These are phyloP conservation scores for Knufia petricola DNA, from an alignment of 2,329 filamentous ascomycete genomes.

Conservation along the genomic window DNA sequence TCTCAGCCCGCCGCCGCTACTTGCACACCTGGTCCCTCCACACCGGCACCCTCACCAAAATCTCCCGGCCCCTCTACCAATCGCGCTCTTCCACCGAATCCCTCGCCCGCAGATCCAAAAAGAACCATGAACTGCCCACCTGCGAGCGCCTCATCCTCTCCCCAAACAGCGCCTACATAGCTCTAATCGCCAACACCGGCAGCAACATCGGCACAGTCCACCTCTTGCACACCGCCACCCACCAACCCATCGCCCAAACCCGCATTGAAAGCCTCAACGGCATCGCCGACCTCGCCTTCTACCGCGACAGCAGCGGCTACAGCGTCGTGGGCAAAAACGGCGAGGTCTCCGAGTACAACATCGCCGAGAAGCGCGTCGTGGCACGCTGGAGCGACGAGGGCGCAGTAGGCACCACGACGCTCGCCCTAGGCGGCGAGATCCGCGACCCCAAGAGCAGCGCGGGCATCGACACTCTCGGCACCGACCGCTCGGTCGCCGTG, in stretches of 20 bases:
- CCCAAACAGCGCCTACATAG: slow-evolving; percentile 79
- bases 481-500: slow-evolving; percentile 79
- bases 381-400: slow-evolving; percentile 86
- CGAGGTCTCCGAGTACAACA: slow-evolving; percentile 80
- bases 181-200: slow-evolving; percentile 64
- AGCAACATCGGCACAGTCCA: slow-evolving; percentile 88
- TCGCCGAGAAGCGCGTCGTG: slow-evolving; percentile 58
- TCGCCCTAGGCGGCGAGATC: slow-evolving; percentile 57
- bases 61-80: slow-evolving; percentile 59
- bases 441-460: slow-evolving; percentile 24
- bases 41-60: slow-evolving; percentile 72
- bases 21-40: slow-evolving; percentile 92
- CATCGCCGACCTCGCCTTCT: slow-evolving; percentile 88
- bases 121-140: slow-evolving; percentile 30
- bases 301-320: slow-evolving; percentile 72
- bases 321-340: slow-evolving; percentile 77
- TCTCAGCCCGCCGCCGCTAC: slow-evolving; percentile 77
- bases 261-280: slow-evolving; percentile 73
- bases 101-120: background rate
- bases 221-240: slow-evolving; percentile 65
- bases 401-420: slow-evolving; percentile 70
- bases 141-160: slow-evolving; percentile 77
- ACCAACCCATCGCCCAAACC: slow-evolving; percentile 79
- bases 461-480: slow-evolving; percentile 48
- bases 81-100: background rate